phyloP scores from a whole-genome alignment of 2,329 filamentous ascomycete genomes.

The Stagonosporopsis vannaccii region DNA sequence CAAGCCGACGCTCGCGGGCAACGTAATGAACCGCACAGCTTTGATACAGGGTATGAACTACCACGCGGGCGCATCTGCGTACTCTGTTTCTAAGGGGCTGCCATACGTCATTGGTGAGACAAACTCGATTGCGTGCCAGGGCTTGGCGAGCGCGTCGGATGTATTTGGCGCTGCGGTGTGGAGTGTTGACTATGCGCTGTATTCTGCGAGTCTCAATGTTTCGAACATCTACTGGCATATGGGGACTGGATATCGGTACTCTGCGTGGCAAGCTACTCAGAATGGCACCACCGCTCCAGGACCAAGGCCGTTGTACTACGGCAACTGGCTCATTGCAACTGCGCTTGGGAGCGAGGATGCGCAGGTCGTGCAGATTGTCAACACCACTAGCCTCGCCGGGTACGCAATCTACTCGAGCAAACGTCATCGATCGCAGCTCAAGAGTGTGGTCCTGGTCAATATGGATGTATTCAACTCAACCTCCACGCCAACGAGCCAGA shows the following conservation, averaged over 20 bases:
- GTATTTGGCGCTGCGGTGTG: conserved; percentile 71
- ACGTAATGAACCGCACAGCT: conserved; percentile 68
- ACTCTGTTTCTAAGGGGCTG: conserved; percentile 52
- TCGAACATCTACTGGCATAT: conserved; percentile 69
- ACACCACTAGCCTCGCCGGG: conserved; percentile 17
- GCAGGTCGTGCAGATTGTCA: conserved; percentile 20
- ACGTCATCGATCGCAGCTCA: conserved; percentile 6
- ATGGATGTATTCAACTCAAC: conserved; percentile 26
- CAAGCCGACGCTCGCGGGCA: conserved; percentile 62
- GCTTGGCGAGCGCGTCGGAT: conserved; percentile 68
- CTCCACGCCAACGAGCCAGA: conserved; percentile 4
- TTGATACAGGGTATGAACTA: conserved; percentile 58
- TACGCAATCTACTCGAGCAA: conserved; percentile 21
- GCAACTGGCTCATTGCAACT: conserved; percentile 64
- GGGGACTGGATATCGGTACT: conserved; percentile 69
- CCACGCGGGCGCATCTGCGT: conserved; percentile 54
- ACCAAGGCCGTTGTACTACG: conserved; percentile 60
- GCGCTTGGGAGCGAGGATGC: conserved; percentile 56
- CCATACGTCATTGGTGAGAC: conserved; percentile 67
- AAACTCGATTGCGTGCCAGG: conserved; percentile 70
- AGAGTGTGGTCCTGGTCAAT: conserved; percentile 25
- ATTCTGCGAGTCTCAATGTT: conserved; percentile 61
- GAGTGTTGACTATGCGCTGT: conserved; percentile 69
- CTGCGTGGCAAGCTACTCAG: conserved; percentile 65
- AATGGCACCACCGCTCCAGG: conserved; percentile 65